phyloP scores from a whole-genome alignment of 495 filamentous ascomycete species.

The Daldinia loculata region DNA sequence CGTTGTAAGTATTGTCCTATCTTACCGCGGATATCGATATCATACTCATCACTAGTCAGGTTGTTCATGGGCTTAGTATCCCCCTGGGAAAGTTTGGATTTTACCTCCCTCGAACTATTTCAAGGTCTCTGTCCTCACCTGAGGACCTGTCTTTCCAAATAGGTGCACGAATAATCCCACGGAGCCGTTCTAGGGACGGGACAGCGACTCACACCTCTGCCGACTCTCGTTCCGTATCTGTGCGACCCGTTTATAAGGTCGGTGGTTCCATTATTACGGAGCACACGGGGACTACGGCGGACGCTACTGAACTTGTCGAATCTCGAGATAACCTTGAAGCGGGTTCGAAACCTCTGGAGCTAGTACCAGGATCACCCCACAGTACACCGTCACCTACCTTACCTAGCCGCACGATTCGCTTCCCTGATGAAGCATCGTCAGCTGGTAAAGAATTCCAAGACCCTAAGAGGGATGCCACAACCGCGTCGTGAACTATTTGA shows the following conservation, averaged over 20 bases:
- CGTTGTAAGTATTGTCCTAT: slow-evolving; percentile 67
- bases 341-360: not conserved
- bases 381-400: slow-evolving; percentile 18
- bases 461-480: slow-evolving; percentile 6
- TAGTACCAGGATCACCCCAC: not conserved
- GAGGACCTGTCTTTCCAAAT: slow-evolving; percentile 43
- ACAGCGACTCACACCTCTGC: slow-evolving; percentile 26
- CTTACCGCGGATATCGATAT: not conserved
- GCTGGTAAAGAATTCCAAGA: slow-evolving; percentile 5
- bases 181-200: slow-evolving; percentile 51
- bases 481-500: slow-evolving; percentile 23
- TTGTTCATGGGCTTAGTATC: slow-evolving; percentile 87
- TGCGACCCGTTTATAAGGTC: slow-evolving; percentile 60
- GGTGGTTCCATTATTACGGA: slow-evolving; percentile 57
- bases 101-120: slow-evolving; percentile 79
- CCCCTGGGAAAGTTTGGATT: slow-evolving; percentile 85
- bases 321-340: slow-evolving; percentile 12
- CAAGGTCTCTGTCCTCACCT: slow-evolving; percentile 59
- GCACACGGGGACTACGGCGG: slow-evolving; percentile 15
- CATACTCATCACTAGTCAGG: slow-evolving; percentile 52
- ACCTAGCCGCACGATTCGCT: slow-evolving; percentile 52
- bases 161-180: slow-evolving; percentile 44
- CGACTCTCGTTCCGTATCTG: slow-evolving; percentile 44
- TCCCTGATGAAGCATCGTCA: slow-evolving; percentile 51
- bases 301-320: slow-evolving; percentile 8